phyloP scores from a whole-genome alignment of 495 filamentous ascomycete genomes.

The Lichina pygmaea region DNA sequence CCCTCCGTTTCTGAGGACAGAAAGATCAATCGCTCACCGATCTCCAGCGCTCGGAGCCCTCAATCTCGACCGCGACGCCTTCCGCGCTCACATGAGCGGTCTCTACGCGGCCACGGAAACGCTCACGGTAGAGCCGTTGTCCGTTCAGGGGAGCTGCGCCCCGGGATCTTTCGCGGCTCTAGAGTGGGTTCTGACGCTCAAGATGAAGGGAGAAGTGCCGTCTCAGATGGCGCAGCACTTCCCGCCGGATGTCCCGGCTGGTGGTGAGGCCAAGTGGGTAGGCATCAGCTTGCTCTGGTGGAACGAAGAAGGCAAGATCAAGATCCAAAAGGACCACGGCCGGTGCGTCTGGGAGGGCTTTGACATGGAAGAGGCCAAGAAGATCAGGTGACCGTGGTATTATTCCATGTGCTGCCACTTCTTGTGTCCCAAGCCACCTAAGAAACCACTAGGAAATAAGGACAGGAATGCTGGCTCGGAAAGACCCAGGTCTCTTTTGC shows the following conservation, averaged over 20 bases:
- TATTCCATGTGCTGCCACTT: no score
- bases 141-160: background rate
- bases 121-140: background rate
- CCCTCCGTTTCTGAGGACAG: no score
- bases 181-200: background rate
- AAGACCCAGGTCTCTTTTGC: no score
- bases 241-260: background rate
- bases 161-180: background rate
- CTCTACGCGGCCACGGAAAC: background rate
- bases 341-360: background rate
- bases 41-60: background rate
- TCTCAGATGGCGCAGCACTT: background rate
- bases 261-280: background rate
- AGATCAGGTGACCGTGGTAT: background rate
- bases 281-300: background rate
- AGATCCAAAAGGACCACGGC: background rate
- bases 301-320: background rate
- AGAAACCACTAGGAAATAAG: no score
- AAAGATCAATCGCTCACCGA: no score
- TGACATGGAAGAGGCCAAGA: background rate
- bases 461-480: no score
- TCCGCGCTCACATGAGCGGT: background rate
- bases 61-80: background rate
- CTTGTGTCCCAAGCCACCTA: no score
- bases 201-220: background rate